Base-by-base conservation (phyloP, 2,329 filamentous ascomycete species). In the Rhinocladiella similis region DNA sequence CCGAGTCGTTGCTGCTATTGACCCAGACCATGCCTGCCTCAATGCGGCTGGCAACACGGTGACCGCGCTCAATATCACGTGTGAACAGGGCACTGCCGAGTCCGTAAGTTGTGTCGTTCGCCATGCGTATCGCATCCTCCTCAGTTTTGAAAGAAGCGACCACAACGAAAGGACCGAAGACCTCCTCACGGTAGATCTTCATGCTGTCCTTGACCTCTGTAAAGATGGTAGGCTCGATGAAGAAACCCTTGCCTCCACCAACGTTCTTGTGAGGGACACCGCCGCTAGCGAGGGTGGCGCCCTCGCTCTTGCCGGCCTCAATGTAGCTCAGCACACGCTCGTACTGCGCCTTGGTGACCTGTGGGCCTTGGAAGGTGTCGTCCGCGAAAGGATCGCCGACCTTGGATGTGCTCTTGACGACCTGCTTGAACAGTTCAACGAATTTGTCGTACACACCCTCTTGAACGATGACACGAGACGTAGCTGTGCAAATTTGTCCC, bases 401-500 rank as follows among this genome's bases (percentile, higher is more conserved):
- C 43, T 70, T 70, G 3, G 69, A 72, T 0, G 67, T 70, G 16
- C 62, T 60, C 56, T 70, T 66, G 39, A 76, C 66, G 1, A 63
- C 62, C 22, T 70, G 57, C 46, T 72, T 70, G 63, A 75, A 73
- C 25, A 65, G 61, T 9, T 66, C 66, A 1, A 75, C 63, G 63
- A 77, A 78, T 1, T 65, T 47, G 16, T 73, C 68, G 61, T 83
- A 80, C 20, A 85, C 74, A 14, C 74, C 72, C 49, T 80, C 77
- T 58, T 85, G 81, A 0, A 85, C 82, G 10, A 82, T 68, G 27
- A 85, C 78, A 9, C 83, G 73, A 1, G 80, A 83, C 0, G 80
- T 84, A 0, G 82, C 81, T 1, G 80, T 83, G 70, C 83, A 85
- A 20, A 84, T 79, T 62, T 85, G 81, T 33, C 83, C 83, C 65